A percentile compares a stretch with the other conserved stretches of the same genome.
Conservation (phyloP, 2,329 filamentous ascomycete genomes). For the Calonectria pauciramosa region DNA sequence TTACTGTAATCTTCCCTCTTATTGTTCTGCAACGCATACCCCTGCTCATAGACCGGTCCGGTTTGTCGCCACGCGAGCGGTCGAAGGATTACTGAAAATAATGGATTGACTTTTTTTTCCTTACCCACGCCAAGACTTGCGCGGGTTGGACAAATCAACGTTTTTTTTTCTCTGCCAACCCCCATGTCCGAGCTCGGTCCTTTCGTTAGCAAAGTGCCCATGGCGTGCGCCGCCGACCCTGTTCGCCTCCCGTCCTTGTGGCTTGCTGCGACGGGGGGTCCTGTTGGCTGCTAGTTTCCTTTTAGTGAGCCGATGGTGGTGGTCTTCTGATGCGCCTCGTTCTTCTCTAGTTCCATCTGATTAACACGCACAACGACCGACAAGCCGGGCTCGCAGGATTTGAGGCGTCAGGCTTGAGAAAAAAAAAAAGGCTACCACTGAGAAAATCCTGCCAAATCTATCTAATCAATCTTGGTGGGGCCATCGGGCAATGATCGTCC, state of each 20-base stretch:
- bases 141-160: conserved; percentile 6
- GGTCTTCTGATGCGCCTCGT: conserved; percentile 14
- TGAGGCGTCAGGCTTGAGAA: background rate
- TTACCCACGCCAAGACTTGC: conserved; percentile 21
- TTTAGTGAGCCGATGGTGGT: conserved; percentile 14
- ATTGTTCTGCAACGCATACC: background rate
- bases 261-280: background rate
- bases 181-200: conserved; percentile 22
- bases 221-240: conserved; percentile 15
- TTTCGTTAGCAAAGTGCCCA: conserved; percentile 3
- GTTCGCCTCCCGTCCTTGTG: background rate
- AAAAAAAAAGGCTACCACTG: no score
- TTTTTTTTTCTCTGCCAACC: background rate
- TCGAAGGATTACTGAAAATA: background rate
- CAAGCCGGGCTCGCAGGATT: background rate
- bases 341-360: conserved; percentile 22
- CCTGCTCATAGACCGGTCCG: background rate
- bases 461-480: conserved; percentile 31
- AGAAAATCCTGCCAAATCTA: no score
- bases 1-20: background rate
- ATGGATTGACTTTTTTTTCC: conserved; percentile 6
- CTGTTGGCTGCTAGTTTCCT: background rate
- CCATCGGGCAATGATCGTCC: background rate
- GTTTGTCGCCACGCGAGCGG: conserved; percentile 1
- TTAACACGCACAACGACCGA: conserved; percentile 4